These are phyloP conservation scores for Aspergillus tubingensis DNA, from an alignment of 2,329 filamentous ascomycete species.

Conservation along the genomic window DNA sequence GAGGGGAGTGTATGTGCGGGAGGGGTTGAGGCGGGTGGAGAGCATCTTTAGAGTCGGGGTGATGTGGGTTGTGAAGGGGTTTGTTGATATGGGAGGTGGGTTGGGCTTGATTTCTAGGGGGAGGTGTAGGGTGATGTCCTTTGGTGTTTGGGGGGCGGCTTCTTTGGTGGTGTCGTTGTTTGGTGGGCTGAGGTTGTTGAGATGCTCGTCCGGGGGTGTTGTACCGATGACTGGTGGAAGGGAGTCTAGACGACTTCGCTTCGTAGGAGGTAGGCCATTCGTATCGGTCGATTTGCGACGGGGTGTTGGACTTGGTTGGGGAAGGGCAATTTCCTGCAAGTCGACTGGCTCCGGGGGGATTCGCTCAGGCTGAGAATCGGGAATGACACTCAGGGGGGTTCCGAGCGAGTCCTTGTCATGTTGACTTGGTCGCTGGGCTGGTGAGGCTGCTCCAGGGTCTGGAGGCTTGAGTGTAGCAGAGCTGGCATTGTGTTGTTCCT, in stretches of 20 bases:
- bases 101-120: slow-evolving; percentile 54
- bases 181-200: background rate
- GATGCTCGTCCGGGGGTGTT: background rate
- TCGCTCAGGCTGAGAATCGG: slow-evolving; percentile 40
- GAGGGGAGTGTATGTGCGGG: slow-evolving; percentile 56
- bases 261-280: background rate
- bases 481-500: background rate
- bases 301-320: background rate
- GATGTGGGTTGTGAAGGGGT: slow-evolving; percentile 55
- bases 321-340: slow-evolving; percentile 1
- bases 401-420: slow-evolving; percentile 29
- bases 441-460: background rate
- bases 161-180: background rate
- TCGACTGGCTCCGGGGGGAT: slow-evolving; percentile 3
- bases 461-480: background rate
- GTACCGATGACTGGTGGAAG: background rate
- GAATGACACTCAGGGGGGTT: slow-evolving; percentile 42
- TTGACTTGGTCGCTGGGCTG: background rate
- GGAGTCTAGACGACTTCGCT: slow-evolving; percentile 18
- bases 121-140: slow-evolving; percentile 15
- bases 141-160: background rate
- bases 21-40: slow-evolving; percentile 54
- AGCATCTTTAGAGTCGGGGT: slow-evolving; percentile 59
- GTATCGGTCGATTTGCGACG: background rate
- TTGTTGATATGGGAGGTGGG: slow-evolving; percentile 53